These are phyloP conservation scores for Cercis canadensis DNA, from an alignment of 306 rosid species.

Conservation along the genomic window DNA sequence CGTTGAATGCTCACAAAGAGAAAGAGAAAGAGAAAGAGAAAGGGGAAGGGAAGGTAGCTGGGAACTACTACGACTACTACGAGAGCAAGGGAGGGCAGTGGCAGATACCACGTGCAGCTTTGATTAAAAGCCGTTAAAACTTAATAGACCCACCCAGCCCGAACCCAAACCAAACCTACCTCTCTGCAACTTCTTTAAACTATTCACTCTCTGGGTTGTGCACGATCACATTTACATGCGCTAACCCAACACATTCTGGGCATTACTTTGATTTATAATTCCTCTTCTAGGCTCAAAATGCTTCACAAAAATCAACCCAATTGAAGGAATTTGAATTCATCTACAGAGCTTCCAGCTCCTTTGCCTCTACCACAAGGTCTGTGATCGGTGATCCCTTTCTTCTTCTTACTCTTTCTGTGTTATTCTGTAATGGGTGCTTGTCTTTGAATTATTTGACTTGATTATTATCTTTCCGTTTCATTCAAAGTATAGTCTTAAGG, in stretches of 20 bases:
- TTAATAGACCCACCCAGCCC: conserved; percentile 31
- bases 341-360: conserved; percentile 12
- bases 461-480: no score
- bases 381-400: conserved; percentile 31
- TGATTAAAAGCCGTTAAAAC: conserved; percentile 52
- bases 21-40: conserved; percentile 4
- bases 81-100: conserved; percentile 26
- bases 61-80: conserved; percentile 43
- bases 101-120: conserved; percentile 78
- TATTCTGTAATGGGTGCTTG: no score
- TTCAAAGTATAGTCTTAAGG: no score
- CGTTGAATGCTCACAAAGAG: background rate
- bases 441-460: no score
- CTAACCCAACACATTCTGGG: conserved; percentile 15
- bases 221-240: conserved; percentile 26
- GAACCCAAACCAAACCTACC: conserved; percentile 66
- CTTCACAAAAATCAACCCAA: conserved; percentile 37
- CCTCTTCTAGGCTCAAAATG: conserved; percentile 32
- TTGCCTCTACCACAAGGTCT: conserved; percentile 44
- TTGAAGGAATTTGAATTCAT: conserved; percentile 34
- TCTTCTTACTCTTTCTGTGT: background rate
- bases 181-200: conserved; percentile 28
- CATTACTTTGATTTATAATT: conserved; percentile 15
- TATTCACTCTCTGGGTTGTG: conserved; percentile 10
- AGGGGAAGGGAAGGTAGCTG: conserved; percentile 44